A percentile compares a stretch with the other conserved stretches of the same genome.
These are phyloP conservation scores for Thielaviopsis euricoi DNA, from an alignment of 2,329 filamentous ascomycete genomes.

Conservation along the genomic window DNA sequence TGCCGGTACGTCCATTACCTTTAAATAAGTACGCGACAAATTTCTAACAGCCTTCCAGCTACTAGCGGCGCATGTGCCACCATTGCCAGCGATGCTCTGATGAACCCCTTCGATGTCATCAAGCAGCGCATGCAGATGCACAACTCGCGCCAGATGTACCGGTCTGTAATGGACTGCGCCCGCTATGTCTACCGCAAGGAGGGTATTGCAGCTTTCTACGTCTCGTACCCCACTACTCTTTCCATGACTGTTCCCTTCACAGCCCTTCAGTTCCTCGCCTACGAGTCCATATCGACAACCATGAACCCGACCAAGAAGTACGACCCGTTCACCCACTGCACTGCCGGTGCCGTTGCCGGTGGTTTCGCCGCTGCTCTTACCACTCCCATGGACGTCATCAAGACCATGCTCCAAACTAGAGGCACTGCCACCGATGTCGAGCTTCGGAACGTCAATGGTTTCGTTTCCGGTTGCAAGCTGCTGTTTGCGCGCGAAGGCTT, in stretches of 20 bases:
- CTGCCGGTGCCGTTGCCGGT: slow-evolving; percentile 81
- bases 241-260: slow-evolving; percentile 99
- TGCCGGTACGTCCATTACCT: slow-evolving; percentile 45
- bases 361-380: slow-evolving; percentile 87
- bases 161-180: slow-evolving; percentile 74
- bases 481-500: slow-evolving; percentile 73
- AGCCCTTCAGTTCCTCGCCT: slow-evolving; percentile 89
- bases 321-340: slow-evolving; percentile 84
- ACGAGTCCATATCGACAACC: slow-evolving; percentile 86
- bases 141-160: slow-evolving; percentile 75
- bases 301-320: slow-evolving; percentile 81
- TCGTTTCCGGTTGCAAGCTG: slow-evolving; percentile 62
- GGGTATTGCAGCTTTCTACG: slow-evolving; percentile 84
- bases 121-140: slow-evolving; percentile 99
- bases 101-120: slow-evolving; percentile 99
- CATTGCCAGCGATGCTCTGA: slow-evolving; percentile 91
- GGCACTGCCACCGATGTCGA: slow-evolving; percentile 69
- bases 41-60: slow-evolving; percentile 35
- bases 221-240: slow-evolving; percentile 93
- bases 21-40: neutral
- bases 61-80: slow-evolving; percentile 88
- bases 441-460: slow-evolving; percentile 67
- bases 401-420: slow-evolving; percentile 89
- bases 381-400: slow-evolving; percentile 94
- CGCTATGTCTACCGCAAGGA: slow-evolving; percentile 74